Base-by-base conservation (phyloP, 371 early-diverging fungal genomes). In the Mucor circinelloides region DNA sequence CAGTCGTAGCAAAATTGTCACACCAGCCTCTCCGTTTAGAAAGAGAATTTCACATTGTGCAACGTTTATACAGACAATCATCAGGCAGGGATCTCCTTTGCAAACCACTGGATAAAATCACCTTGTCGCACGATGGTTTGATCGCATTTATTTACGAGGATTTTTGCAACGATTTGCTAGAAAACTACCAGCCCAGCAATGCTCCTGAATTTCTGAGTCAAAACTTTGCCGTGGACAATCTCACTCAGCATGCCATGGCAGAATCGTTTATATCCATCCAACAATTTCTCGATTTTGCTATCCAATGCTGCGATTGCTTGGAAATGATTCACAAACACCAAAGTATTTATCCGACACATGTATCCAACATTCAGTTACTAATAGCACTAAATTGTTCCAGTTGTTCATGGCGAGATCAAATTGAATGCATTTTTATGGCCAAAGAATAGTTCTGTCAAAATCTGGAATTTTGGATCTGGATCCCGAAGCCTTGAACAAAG, bases 381-480 rank as follows among this genome's bases (percentile, higher is more conserved):
- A 46, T 8, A 8, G 10, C n/a, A 46, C 46, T 6, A 46, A 44
- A 32, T 30, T 57, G 8, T 55, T 40, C 3, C 52, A 82, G 82
- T 79, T 67, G 74, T 82, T 21, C 82, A 82, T 68, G 82, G 82
- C 48, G 82, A 82, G 70, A 74, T 82, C 32, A 75, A 76, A 46
- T 50, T 79, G 21, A 77, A 73, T 68, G 80, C 79, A 19, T 82
- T 82, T 58, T 54, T 77, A 58, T 79, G 80, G 80, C 76, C 79
- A 5, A 58, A 69, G 4, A 65, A 69, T 7, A 52, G 52, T 23
- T 6, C 52, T 52, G 75, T 77, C 2, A 80, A 78, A 52, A 72
- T 82, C 36, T 80, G 80, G 80, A 80, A 82, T 34, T 82, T 82
- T 63, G 83, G 78, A 21, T 71, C 77, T 34, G 77, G 83, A 23